phyloP scores from a whole-genome alignment of 495 filamentous ascomycete species.

The Letharia lupina region DNA sequence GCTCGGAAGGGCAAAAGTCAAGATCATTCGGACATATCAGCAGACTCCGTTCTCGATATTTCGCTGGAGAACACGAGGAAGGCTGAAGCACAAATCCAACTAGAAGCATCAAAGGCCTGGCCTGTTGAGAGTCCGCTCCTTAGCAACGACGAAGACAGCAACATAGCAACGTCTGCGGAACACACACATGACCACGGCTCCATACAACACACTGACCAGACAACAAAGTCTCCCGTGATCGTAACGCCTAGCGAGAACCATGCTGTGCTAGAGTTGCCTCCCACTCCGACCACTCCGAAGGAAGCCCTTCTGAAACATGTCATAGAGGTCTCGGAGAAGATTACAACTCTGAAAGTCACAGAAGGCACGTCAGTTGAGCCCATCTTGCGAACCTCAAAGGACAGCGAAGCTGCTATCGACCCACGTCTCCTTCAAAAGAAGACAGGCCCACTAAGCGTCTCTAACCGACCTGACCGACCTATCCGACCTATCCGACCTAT shows the following conservation, averaged over 20 bases:
- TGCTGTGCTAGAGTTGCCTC: neutral
- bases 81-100: neutral
- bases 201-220: neutral
- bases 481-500: slow-evolving; percentile 2
- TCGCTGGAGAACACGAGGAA: neutral
- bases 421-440: slow-evolving; percentile 7
- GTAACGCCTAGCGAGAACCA: neutral
- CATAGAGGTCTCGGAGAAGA: neutral
- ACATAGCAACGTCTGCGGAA: neutral
- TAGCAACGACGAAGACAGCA: neutral
- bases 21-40: neutral
- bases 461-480: neutral
- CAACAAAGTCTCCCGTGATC: neutral
- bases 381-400: neutral
- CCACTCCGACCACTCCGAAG: neutral
- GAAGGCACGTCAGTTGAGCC: neutral
- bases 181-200: neutral
- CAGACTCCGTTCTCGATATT: neutral
- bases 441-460: neutral
- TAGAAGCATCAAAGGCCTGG: neutral
- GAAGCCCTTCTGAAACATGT: neutral
- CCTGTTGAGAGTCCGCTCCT: neutral
- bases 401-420: neutral
- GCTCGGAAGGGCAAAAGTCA: neutral
- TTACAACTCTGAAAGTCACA: neutral